Evolutionary conservation across 2,329 filamentous ascomycete species (phyloP).

Genomic region (Colletotrichum limetticola): DNA sequence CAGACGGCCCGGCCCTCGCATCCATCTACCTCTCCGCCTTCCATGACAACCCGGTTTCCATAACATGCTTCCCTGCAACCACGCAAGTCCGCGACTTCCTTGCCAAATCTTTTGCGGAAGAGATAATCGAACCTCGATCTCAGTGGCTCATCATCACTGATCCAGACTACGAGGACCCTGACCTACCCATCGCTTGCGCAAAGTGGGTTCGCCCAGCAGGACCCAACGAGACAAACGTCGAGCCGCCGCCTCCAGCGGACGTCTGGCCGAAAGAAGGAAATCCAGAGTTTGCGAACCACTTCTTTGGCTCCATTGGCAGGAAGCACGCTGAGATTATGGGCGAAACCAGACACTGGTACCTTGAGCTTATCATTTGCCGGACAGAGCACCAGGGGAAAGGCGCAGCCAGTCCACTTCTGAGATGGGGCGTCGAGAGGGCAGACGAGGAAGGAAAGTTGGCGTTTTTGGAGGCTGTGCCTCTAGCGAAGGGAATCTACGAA

Average conservation of each 20-base stretch:
- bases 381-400: constrained; percentile 57
- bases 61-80: constrained; percentile 48
- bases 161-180: constrained; percentile 32
- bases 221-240: constrained; percentile 37
- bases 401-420: constrained; percentile 53
- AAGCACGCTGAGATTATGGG: constrained; percentile 52
- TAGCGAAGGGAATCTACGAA: constrained; percentile 58
- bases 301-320: constrained; percentile 51
- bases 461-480: constrained; percentile 62
- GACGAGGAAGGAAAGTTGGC: constrained; percentile 54
- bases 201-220: constrained; percentile 56
- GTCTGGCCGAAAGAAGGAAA: constrained; percentile 54
- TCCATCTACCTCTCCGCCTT: constrained; percentile 60
- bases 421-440: constrained; percentile 58
- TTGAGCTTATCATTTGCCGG: constrained; percentile 59
- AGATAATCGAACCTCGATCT: constrained; percentile 50
- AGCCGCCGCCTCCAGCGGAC: constrained; percentile 37
- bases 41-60: constrained; percentile 47
- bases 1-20: constrained; percentile 53
- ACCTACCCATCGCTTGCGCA: constrained; percentile 54
- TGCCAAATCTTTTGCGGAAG: constrained; percentile 45
- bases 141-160: constrained; percentile 54
- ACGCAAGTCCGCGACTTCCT: constrained; percentile 47
- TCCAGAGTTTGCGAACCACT: constrained; percentile 46
- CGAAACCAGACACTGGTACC: constrained; percentile 56